Base-by-base conservation (phyloP, 1,139 yeast species). In the Pichia inconspicua region DNA sequence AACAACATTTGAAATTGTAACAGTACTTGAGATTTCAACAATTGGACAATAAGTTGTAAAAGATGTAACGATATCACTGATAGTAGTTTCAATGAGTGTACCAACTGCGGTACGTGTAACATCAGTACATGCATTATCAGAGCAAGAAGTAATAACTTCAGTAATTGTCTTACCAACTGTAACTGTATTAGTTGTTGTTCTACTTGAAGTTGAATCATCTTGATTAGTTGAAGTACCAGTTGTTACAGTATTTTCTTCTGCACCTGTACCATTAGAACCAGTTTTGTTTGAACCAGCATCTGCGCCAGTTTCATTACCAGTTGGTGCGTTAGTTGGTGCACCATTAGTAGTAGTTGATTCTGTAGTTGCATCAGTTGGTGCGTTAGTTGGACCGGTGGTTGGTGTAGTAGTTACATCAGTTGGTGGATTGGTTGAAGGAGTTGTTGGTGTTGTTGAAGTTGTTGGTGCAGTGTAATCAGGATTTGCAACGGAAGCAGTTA, bases 101-200 rank as follows among this genome's bases (percentile, higher is more conserved):
- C 44, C 46, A 41, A 45, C 41, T 12, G 46, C 47, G 22, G 50
- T 40, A 17, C 39, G 22, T 11, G 48, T 28, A 8, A 17, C 31
- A 4, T 51, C 52, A 10, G 56, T 22, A 47, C 64, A 60, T n/a
- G 32, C 27, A 17, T 53, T 44, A 8, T 44, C 55, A 14, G 60
- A 50, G 45, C 60, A 58, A 8, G 53, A 44, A 31, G 54, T 49
- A 40, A 53, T 45, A 19, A 55, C 48, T 28, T 48, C 30, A 25
- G 52, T 15, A 19, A 28, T 39, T 9, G 41, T 39, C 27, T 39
- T n/a, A 39, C 41, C 32, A 39, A 22, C 25, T 4, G 41, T 39
- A 27, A 28, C 41, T 27, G 22, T 22, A 27, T 30, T 14, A 14
- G 34, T 30, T 12, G 34, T 12, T 11, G n/a, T 30, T 30, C 34